Base-by-base conservation (phyloP, 2,329 filamentous ascomycete species). In the Lasiodiplodia sp. region DNA sequence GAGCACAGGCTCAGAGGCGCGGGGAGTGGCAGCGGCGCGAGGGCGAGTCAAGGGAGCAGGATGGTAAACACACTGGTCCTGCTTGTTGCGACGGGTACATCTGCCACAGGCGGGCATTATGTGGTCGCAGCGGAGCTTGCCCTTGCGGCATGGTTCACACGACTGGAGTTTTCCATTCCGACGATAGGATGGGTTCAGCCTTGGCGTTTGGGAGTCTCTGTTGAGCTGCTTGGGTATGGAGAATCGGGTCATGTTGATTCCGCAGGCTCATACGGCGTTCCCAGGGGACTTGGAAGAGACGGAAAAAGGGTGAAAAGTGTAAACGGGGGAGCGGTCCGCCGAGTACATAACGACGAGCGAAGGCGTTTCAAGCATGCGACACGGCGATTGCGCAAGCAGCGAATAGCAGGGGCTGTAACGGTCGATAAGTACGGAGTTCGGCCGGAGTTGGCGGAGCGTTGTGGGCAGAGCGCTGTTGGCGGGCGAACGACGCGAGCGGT, bases 111-210 rank as follows among this genome's bases (percentile, higher is more conserved):
- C 72, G 11, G 78, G 78, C 71, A 75, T 74, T 70, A 77, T 75
- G 69, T 79, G 78, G 65, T 79, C 78, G 62, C 65, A 62, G 16
- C 49, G 51, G 38, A 67, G 44, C 49, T 62, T 67, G 34, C 68
- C 63, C 55, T 63, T 69, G 37, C 78, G 72, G 64, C 78, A 80
- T 16, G 78, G 77, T 67, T 80, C 78, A 62, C 78, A 80, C 2
- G 77, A 76, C 65, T 79, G 78, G 5, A 78, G 71, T 66, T 79
- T 78, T n/a, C 78, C 78, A 71, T 80, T 80, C 25, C 78, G 74
- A 18, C 77, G 74, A 58, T 73, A 76, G 5, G 66, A 38, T 18
- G 66, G 53, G 14, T 66, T 66, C 21, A 66, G 23, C 23, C 63
- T 66, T 31, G 63, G 49, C 18, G 65, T 67, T 3, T 57, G 31